These are phyloP conservation scores for Trichomonascaceae sp. DNA, from an alignment of 1,139 yeast species.

Conservation along the genomic window DNA sequence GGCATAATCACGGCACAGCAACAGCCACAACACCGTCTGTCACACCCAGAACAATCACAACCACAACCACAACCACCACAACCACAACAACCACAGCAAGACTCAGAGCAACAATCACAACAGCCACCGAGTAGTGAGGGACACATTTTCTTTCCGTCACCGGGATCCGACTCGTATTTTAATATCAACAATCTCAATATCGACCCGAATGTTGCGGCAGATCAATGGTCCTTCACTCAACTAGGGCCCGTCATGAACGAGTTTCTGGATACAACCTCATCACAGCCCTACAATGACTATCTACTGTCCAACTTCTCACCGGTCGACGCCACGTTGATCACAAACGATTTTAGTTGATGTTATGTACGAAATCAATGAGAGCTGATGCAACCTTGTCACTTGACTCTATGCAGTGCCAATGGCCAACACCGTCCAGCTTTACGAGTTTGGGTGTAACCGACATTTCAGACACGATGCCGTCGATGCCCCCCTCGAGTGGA, in stretches of 20 bases:
- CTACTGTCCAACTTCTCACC: slow-evolving; percentile 4
- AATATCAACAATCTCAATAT: slow-evolving; percentile 3
- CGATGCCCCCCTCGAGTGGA: slow-evolving; percentile 20
- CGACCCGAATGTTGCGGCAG: slow-evolving; percentile 2
- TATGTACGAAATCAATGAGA: not conserved
- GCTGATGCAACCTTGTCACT: not conserved
- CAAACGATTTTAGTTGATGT: not conserved
- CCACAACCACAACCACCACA: not conserved
- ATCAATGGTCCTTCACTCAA: slow-evolving; percentile 5
- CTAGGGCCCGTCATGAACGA: slow-evolving; percentile 5
- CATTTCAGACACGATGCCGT: slow-evolving; percentile 14
- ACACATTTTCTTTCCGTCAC: slow-evolving; percentile 1
- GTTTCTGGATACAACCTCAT: not conserved
- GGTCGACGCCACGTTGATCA: slow-evolving; percentile 2
- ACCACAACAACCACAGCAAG: not conserved
- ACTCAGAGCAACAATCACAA: slow-evolving; percentile 1
- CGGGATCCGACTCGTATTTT: slow-evolving; percentile 1
- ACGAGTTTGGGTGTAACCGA: slow-evolving; percentile 7
- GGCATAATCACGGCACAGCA: not conserved
- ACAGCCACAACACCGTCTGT: not conserved
- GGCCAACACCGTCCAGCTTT: slow-evolving; percentile 18
- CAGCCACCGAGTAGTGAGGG: too few relatives aligned
- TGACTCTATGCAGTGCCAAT: slow-evolving; percentile 22
- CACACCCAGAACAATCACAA: not conserved
- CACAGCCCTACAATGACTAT: slow-evolving; percentile 1